These are phyloP conservation scores for Papiliotrema flavescens DNA, from an alignment of 1,284 basidiomycete genomes.

Conservation along the genomic window DNA sequence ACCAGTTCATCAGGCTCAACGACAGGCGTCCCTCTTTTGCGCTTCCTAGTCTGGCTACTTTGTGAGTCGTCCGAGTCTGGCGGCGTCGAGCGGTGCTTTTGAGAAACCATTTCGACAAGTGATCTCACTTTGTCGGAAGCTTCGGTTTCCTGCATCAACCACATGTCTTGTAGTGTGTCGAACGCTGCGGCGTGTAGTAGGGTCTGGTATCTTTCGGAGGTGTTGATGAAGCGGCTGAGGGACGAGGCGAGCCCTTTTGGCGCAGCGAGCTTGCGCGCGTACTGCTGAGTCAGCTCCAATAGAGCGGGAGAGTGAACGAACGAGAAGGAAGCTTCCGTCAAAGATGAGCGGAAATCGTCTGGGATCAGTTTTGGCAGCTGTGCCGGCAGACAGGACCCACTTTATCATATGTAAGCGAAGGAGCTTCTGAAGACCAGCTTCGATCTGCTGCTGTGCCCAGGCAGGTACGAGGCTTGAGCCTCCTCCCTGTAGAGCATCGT, in stretches of 20 bases:
- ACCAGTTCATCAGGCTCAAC: neutral
- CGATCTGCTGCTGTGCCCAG: constrained; percentile 14
- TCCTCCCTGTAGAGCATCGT: no score
- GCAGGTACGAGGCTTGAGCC: neutral
- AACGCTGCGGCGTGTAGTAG: neutral
- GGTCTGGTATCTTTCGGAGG: constrained; percentile 7
- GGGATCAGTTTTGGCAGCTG: neutral
- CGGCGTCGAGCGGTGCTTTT: neutral
- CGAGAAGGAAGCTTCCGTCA: constrained; percentile 5
- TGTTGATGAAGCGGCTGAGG: constrained; percentile 11
- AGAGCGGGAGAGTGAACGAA: neutral
- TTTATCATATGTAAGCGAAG: constrained; percentile 19
- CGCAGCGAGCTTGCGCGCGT: neutral
- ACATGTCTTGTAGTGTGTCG: neutral
- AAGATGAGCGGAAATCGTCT: constrained; percentile 33
- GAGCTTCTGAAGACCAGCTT: constrained; percentile 12
- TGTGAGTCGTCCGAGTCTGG: neutral
- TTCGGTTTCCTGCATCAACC: no score
- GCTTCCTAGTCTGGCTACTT: neutral
- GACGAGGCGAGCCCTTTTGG: constrained; percentile 12
- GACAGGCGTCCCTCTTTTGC: neutral
- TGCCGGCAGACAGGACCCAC: constrained; percentile 6
- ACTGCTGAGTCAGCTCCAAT: constrained; percentile 7
- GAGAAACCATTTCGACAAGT: no score
- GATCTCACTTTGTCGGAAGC: no score